A percentile compares a stretch with the other conserved stretches of the same genome.
Evolutionary conservation across 2,329 filamentous ascomycete species (phyloP).

Genomic region (Boeremia exigua): DNA sequence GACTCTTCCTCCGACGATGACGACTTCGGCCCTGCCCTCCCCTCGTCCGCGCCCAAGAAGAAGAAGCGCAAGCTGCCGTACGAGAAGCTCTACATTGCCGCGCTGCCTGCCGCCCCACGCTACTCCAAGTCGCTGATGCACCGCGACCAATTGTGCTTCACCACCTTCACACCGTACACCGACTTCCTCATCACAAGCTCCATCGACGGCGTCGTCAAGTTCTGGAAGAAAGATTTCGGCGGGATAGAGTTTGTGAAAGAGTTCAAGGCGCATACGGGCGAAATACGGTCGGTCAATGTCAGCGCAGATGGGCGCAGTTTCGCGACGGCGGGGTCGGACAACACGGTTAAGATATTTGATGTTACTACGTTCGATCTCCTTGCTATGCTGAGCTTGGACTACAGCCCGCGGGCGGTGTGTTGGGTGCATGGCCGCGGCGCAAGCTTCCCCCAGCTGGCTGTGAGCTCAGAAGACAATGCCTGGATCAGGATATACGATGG

Average conservation of each 20-base stretch:
- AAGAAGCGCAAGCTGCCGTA: constrained; percentile 90
- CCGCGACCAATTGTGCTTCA: constrained; percentile 89
- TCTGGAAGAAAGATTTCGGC: constrained; percentile 94
- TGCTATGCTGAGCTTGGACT: constrained; percentile 76
- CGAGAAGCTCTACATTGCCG: constrained; percentile 93
- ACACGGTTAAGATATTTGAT: constrained; percentile 78
- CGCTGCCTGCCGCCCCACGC: constrained; percentile 75
- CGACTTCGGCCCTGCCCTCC: constrained; percentile 91
- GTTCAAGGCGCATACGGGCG: constrained; percentile 87
- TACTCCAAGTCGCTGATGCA: constrained; percentile 99
- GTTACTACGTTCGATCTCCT: constrained; percentile 75
- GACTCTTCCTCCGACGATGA: constrained; percentile 75
- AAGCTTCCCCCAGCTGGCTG: constrained; percentile 84
- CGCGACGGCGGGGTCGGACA: constrained; percentile 82
- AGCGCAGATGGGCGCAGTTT: constrained; percentile 93
- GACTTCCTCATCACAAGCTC: constrained; percentile 97
- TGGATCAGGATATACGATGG: constrained; percentile 87
- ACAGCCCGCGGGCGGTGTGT: constrained; percentile 78
- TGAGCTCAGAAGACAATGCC: constrained; percentile 76
- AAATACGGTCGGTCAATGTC: constrained; percentile 81
- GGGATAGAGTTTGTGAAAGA: constrained; percentile 98
- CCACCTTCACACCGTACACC: constrained; percentile 85
- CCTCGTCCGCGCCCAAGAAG: constrained; percentile 80
- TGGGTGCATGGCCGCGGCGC: constrained; percentile 88
- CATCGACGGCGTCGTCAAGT: constrained; percentile 95